Evolutionary conservation across 1,284 basidiomycete genomes (phyloP).

Genomic region (Trichosporon sp.): DNA sequence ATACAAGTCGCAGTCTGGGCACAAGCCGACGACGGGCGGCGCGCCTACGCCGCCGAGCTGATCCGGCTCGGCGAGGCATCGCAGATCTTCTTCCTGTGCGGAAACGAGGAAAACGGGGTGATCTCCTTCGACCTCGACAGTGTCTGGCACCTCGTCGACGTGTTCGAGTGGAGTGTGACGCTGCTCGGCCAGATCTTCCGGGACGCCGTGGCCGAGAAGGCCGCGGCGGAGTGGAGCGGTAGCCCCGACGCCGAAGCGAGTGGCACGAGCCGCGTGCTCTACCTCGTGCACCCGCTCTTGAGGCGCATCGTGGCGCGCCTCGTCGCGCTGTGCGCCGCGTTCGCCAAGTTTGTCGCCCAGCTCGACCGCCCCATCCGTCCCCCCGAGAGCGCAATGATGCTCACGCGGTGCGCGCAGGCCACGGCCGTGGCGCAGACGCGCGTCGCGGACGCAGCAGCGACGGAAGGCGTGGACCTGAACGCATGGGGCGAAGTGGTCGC

Average conservation of each 20-base stretch:
- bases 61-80: conserved; percentile 43
- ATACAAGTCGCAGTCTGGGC: conserved; percentile 45
- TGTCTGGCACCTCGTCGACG: conserved; percentile 44
- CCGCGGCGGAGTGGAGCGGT: conserved; percentile 37
- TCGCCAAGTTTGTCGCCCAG: conserved; percentile 35
- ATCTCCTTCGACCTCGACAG: conserved; percentile 45
- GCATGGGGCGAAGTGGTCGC: conserved; percentile 44
- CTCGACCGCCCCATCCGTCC: conserved; percentile 45
- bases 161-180: conserved; percentile 44
- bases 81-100: conserved; percentile 39
- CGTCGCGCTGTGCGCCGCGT: conserved; percentile 38
- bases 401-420: conserved; percentile 36
- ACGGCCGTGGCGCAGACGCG: conserved; percentile 42
- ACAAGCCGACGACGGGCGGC: conserved; percentile 36
- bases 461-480: conserved; percentile 41
- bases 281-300: conserved; percentile 39
- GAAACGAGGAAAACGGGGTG: conserved; percentile 31
- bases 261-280: conserved; percentile 29
- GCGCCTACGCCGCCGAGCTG: conserved; percentile 38
- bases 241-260: neutral
- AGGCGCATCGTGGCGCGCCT: conserved; percentile 36
- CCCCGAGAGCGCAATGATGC: conserved; percentile 33
- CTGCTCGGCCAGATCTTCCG: conserved; percentile 38
- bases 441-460: conserved; percentile 34
- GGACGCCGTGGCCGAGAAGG: conserved; percentile 37